Evolutionary conservation across 306 rosid species (phyloP).

Genomic region (Cercis canadensis): DNA sequence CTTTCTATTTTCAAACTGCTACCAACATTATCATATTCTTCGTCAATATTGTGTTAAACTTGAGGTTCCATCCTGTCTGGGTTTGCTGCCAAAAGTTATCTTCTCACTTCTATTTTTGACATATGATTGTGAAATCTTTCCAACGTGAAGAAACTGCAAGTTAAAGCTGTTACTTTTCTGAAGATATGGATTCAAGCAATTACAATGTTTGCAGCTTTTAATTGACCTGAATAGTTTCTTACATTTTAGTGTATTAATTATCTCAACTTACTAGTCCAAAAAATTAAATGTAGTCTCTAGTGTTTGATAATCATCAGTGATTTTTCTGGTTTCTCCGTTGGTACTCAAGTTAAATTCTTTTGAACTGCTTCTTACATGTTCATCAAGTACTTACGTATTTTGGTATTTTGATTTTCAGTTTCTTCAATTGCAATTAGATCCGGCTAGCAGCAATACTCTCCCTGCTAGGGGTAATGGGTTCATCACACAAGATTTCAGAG

Average conservation of each 20-base stretch:
- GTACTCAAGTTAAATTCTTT: conserved; percentile 10
- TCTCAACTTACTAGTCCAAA: conserved; percentile 25
- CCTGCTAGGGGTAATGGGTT: conserved; percentile 75
- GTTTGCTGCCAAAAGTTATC: not conserved
- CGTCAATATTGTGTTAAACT: too few species aligned
- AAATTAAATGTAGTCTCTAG: conserved; percentile 11
- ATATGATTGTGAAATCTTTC: conserved; percentile 9
- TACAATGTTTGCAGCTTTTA: conserved; percentile 31
- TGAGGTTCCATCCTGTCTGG: conserved; percentile 25
- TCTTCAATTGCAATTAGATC: conserved; percentile 93
- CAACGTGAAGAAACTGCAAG: conserved; percentile 16
- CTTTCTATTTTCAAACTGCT: conserved; percentile 14
- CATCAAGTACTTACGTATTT: conserved; percentile 46
- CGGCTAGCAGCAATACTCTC: conserved; percentile 83
- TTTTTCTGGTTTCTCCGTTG: conserved; percentile 35
- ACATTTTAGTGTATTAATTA: conserved; percentile 29
- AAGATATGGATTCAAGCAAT: conserved; percentile 22
- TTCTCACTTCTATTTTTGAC: conserved; percentile 16
- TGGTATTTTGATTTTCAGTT: conserved; percentile 65
- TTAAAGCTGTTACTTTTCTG: conserved; percentile 10
- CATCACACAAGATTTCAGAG: conserved; percentile 77
- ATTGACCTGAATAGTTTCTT: conserved; percentile 15
- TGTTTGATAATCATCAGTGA: conserved; percentile 2
- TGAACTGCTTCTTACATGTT: conserved; percentile 30
- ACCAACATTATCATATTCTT: conserved; percentile 7